Evolutionary conservation across 495 filamentous ascomycete species (phyloP).

Genomic region (Xylaria longipes): DNA sequence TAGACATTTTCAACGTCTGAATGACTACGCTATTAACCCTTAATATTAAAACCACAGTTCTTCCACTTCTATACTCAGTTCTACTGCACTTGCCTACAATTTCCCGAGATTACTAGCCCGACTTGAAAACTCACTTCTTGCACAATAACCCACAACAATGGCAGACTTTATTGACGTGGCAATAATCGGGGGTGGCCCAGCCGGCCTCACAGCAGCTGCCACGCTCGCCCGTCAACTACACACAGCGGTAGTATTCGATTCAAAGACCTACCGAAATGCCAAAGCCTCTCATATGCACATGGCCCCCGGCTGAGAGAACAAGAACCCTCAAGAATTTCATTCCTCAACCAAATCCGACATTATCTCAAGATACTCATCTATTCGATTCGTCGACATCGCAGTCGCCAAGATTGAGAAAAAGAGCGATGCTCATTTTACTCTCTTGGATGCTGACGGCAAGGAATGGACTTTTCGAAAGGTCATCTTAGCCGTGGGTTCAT

Average conservation of each 20-base stretch:
- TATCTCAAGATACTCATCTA: slow-evolving; percentile 44
- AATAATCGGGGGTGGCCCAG: slow-evolving; percentile 62
- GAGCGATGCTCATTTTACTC: slow-evolving; percentile 35
- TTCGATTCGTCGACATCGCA: slow-evolving; percentile 43
- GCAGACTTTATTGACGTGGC: slow-evolving; percentile 40
- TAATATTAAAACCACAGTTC: too few species aligned
- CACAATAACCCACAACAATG: neutral
- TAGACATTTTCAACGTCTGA: too few species aligned
- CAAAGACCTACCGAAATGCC: slow-evolving; percentile 55
- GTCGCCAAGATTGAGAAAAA: slow-evolving; percentile 38
- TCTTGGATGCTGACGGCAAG: slow-evolving; percentile 37
- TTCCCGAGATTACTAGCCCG: too few species aligned
- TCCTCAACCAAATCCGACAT: slow-evolving; percentile 38
- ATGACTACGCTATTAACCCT: too few species aligned
- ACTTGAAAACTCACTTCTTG: too few species aligned
- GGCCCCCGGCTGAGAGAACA: slow-evolving; percentile 52
- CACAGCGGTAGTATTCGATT: slow-evolving; percentile 56
- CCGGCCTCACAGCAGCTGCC: slow-evolving; percentile 55
- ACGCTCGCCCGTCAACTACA: slow-evolving; percentile 54
- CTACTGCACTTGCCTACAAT: too few species aligned
- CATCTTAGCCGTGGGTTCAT: too few species aligned
- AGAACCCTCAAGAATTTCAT: slow-evolving; percentile 45
- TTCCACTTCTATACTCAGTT: too few species aligned
- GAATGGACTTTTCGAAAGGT: slow-evolving; percentile 48
- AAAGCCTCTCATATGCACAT: slow-evolving; percentile 52